Base-by-base conservation (phyloP, 139 green algal species). In the Chlorella ohadii region DNA sequence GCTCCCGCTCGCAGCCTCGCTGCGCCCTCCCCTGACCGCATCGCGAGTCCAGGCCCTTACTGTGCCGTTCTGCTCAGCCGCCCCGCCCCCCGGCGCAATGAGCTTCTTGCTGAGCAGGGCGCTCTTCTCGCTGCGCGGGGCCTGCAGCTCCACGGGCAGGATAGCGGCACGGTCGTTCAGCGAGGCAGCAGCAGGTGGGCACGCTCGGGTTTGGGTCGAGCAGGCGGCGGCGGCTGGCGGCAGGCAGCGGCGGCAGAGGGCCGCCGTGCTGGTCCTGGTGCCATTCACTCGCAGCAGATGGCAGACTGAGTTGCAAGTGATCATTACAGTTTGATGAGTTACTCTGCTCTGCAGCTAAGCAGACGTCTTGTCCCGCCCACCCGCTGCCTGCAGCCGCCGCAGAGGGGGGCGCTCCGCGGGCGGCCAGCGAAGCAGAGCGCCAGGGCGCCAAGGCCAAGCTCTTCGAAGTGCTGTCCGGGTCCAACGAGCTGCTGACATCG, bases 361-460 rank as follows among this genome's bases (percentile, higher is more conserved):
- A n/a, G n/a, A n/a, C n/a, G n/a, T n/a, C n/a, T n/a, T n/a, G n/a
- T n/a, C n/a, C n/a, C n/a, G n/a, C n/a, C n/a, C n/a, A n/a, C 36
- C 39, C 31, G 22, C 7, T 75, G 68, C 34, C 31, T 22, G 11
- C 33, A 25, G 51, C 56, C 19, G 74, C 12, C 20, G 55, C 74
- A 22, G 51, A 59, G 51, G 51, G 51, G 11, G 51, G 12, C 51
- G 51, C 51, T 59, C 51, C 51, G 2, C 51, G 51, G 51, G 51
- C 51, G 51, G 55, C 55, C 51, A 36, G 20, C 11, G 36, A 51
- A 27, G 51, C 39, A 11, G 68, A 72, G 27, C 17, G 27, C 0
- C 20, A 78, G 67, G 80, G 80, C 1, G 55, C 56, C 27, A 85
- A 85, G 80, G 25, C 20, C 68, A 72, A 64, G 55, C 55, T 85